Conservation (phyloP, 192 early-diverging fungal species). For the Rhizophagus sp. region DNA sequence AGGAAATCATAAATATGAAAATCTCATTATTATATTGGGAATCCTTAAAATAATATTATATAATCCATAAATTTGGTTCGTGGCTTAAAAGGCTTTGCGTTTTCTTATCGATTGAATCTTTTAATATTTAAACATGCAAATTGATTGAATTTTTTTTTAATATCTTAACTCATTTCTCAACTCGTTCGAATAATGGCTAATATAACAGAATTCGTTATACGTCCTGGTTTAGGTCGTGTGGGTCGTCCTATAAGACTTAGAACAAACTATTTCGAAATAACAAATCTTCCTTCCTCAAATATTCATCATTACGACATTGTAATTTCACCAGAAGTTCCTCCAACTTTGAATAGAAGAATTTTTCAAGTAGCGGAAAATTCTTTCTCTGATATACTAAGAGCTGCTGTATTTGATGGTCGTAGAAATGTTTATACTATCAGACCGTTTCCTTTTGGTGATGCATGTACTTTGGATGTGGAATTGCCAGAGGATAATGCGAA, state of each 20-base stretch:
- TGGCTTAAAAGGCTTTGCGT: no score
- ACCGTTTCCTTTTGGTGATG: slow-evolving; percentile 55
- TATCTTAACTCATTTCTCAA: no score
- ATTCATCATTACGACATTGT: slow-evolving; percentile 89
- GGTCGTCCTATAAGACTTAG: slow-evolving; percentile 50
- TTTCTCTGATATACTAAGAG: slow-evolving; percentile 18
- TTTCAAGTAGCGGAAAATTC: slow-evolving; percentile 54
- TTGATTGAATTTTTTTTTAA: no score
- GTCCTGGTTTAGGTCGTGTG: slow-evolving; percentile 45
- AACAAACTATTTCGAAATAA: slow-evolving; percentile 80
- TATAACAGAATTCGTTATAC: slow-evolving; percentile 48
- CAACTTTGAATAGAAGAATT: slow-evolving; percentile 68
- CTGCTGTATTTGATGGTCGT: slow-evolving; percentile 50
- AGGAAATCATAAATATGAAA: no score
- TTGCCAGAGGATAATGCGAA: slow-evolving; percentile 43
- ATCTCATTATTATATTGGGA: no score
- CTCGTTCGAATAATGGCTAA: no score
- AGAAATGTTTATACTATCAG: slow-evolving; percentile 73
- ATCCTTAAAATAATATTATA: no score
- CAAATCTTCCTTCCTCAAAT: slow-evolving; percentile 56
- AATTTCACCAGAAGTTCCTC: slow-evolving; percentile 77
- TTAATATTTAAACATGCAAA: no score
- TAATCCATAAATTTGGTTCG: no score
- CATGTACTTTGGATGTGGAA: slow-evolving; percentile 56
- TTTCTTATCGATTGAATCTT: no score